Percentiles rank a stretch among this genome's conserved stretches.
These are phyloP conservation scores for Trametes sp. DNA, from an alignment of 1,284 basidiomycete genomes.

Conservation along the genomic window DNA sequence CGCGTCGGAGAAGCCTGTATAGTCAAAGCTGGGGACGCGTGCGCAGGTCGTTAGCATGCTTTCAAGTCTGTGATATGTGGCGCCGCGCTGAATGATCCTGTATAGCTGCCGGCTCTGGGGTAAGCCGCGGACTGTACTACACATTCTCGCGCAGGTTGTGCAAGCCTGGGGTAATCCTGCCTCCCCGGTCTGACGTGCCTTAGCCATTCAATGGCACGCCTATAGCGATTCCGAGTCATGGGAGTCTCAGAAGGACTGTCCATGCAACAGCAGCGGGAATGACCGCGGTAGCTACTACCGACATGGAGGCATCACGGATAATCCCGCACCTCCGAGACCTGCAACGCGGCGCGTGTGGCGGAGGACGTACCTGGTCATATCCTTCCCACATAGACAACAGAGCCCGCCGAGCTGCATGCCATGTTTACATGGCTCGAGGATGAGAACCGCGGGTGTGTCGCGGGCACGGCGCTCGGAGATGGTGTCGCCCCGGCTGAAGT, in stretches of 20 bases:
- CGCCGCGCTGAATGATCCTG: no score
- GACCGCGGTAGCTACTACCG: neutral
- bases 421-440: slow-evolving; percentile 92
- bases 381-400: slow-evolving; percentile 93
- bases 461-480: slow-evolving; percentile 63
- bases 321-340: neutral
- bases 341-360: slow-evolving; percentile 10
- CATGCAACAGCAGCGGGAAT: no score
- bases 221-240: no score
- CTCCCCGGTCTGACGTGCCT: no score
- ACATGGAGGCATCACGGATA: neutral
- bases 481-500: slow-evolving; percentile 63
- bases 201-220: no score
- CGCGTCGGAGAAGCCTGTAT: slow-evolving; percentile 84
- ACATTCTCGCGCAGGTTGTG: no score
- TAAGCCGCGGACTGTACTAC: no score
- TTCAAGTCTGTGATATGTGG: no score
- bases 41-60: neutral
- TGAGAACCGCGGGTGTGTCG: slow-evolving; percentile 64
- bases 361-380: slow-evolving; percentile 83
- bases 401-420: slow-evolving; percentile 92
- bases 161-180: no score
- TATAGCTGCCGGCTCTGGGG: no score
- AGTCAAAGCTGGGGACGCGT: slow-evolving; percentile 70
- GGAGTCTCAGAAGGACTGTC: no score